Conservation (phyloP, 805 yeast genomes). For the Barnettozyma pratensis region DNA sequence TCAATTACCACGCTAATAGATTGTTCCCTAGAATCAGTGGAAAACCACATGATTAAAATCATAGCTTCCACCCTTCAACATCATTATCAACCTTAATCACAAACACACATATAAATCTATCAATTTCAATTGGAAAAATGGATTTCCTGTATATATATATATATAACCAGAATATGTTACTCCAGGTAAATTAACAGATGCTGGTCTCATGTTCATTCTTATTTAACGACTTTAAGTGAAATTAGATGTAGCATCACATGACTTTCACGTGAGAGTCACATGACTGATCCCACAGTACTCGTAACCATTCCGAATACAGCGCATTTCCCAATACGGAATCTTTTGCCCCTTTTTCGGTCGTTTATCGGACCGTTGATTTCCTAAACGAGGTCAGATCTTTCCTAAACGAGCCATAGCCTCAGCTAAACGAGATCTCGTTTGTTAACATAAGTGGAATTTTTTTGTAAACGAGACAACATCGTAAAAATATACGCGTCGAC, state of each 20-base stretch:
- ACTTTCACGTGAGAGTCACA: not conserved
- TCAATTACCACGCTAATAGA: slow-evolving; percentile 50
- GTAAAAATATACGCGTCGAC: not conserved
- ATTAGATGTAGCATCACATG: not conserved
- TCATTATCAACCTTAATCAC: not conserved
- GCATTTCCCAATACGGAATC: not conserved
- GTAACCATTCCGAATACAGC: not conserved
- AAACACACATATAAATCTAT: not conserved
- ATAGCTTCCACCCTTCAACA: not conserved
- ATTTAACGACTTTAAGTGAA: slow-evolving; percentile 1
- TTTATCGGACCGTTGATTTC: no score
- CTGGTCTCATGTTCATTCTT: not conserved
- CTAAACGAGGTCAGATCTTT: not conserved
- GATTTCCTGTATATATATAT: not conserved
- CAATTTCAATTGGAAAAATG: not conserved
- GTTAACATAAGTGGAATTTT: not conserved
- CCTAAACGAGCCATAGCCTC: not conserved
- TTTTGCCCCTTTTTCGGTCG: not conserved
- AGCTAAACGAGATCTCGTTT: not conserved
- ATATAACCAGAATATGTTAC: no score
- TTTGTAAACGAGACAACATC: not conserved
- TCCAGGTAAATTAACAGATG: no score
- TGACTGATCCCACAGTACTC: no score
- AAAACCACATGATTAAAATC: slow-evolving; percentile 35
- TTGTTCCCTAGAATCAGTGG: slow-evolving; percentile 45